Base-by-base conservation (phyloP, 2,329 filamentous ascomycete genomes). In the Teratosphaeria nubilosa region DNA sequence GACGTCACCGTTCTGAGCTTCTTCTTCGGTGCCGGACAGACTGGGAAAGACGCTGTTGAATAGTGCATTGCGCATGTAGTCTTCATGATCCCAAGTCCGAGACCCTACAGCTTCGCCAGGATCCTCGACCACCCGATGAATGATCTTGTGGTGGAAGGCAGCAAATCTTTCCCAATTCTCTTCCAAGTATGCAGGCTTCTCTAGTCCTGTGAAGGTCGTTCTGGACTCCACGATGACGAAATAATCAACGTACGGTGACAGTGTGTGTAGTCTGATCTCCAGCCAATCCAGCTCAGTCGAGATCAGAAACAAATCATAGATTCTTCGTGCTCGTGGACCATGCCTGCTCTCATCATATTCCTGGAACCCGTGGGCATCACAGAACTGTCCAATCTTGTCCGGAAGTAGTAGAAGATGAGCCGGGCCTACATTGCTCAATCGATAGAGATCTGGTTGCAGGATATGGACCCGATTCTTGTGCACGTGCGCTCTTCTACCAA, bases 241-340 rank as follows among this genome's bases (percentile, higher is more conserved):
- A 70, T 85, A 85, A 72, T 87, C 84, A 59, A 86, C 82, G 50
- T 79, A 72, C 45, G 79, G 70, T 58, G 80, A 79, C 16, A 84
- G 77, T 2, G 80, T 80, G 64, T 82, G 77, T 2, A 87, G 74
- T 11, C 83, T 80, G 53, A 87, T 81, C 68, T 87, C 84, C 50
- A 87, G 76, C 77, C 82, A 84, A 71, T 86, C 84, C 13, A 86
- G 75, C 71, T 86, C 84, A 2, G 76, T 80, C 63, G 83, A 85
- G 64, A 86, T 71, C 75, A 86, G 79, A 64, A 85, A 76, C 1
- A 87, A 74, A 66, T 87, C 84, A 68, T 83, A 84, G 32, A 84
- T 73, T 66, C 81, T 82, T 55, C 81, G 76, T 53, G 66, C 64
- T 41, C 54, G 58, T 14, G 48, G 45, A 31, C 51, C 31, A 53